Base-by-base conservation (phyloP, 331 rosid genomes). In the Pyracantha coccinea region DNA sequence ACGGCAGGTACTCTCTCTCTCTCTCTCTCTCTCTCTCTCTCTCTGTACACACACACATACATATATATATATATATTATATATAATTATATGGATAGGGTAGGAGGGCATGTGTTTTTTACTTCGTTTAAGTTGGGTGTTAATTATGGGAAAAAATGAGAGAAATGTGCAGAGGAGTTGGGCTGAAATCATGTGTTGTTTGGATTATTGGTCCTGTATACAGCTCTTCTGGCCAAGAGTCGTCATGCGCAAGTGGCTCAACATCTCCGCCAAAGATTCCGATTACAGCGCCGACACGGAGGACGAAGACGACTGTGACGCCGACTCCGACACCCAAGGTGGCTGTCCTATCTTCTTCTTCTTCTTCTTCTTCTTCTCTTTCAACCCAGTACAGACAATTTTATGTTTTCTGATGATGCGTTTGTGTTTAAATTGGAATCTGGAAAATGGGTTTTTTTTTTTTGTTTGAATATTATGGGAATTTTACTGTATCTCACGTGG, bases 191-290 rank as follows among this genome's bases (percentile, higher is more conserved):
- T 86, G 31, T 89, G 82, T 86, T 90, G 92, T 88, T 89, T 88
- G 74, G 86, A 70, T 86, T 87, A 68, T 85, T 87, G 85, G 81
- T 86, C 81, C 55, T 91, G 86, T 83, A 20, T 86, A 72, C 93
- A 95, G 99, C 86, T 71, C 55, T 88, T 92, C 57, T 92, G 99
- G 99, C 88, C 91, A 31, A 81, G 80, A 64, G 80, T 86, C 68
- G 88, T 95, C 16, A 67, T 92, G 83, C 87, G 96, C 35, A 95
- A 95, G 85, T 95, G 89, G 99, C 88, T 95, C 69, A 83, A 92
- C 82, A 84, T 95, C 84, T 81, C 84, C 5, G 80, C 68, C 72
- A 75, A 83, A 54, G 88, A 92, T 11, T 83, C 97, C 24, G 92
- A 90, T 82, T 90, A 81, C 80, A 83, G 88, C 44, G 96, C 97